Evolutionary conservation across 805 yeast species (phyloP).

Genomic region (Metschnikowia dekortorum): DNA sequence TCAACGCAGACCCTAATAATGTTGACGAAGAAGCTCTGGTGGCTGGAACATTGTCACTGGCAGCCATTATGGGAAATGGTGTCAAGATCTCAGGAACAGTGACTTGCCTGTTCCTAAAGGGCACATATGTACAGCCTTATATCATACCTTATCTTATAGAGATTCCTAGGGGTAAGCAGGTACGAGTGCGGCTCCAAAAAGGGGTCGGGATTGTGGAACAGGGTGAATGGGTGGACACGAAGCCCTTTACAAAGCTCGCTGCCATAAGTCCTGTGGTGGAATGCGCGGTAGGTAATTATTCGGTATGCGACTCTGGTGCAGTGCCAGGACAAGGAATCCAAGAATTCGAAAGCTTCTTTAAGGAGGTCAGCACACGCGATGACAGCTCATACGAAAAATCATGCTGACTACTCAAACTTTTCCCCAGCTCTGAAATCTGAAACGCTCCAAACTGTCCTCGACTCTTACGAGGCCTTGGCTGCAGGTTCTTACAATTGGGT

Average conservation of each 20-base stretch:
- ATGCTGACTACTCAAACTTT: constrained; percentile 73
- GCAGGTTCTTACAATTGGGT: constrained; percentile 76
- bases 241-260: constrained; percentile 7
- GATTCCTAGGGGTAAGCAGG: constrained; percentile 12
- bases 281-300: constrained; percentile 11
- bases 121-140: constrained; percentile 14
- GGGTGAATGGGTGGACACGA: constrained; percentile 12
- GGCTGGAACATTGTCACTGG: constrained; percentile 6
- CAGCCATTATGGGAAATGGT: constrained; percentile 5
- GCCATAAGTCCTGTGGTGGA: constrained; percentile 12
- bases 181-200: background rate
- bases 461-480: constrained; percentile 62
- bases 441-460: constrained; percentile 52
- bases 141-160: constrained; percentile 11
- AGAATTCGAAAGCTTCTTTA: constrained; percentile 2
- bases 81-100: constrained; percentile 12
- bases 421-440: constrained; percentile 42
- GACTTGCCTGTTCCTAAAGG: constrained; percentile 9
- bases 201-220: constrained; percentile 5
- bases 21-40: background rate
- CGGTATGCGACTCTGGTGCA: constrained; percentile 11
- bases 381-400: constrained; percentile 27
- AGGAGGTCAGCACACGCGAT: constrained; percentile 1
- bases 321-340: constrained; percentile 3
- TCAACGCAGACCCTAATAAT: background rate